Conservation (phyloP, 2,329 filamentous ascomycete species). For the Colletotrichum sp. region DNA sequence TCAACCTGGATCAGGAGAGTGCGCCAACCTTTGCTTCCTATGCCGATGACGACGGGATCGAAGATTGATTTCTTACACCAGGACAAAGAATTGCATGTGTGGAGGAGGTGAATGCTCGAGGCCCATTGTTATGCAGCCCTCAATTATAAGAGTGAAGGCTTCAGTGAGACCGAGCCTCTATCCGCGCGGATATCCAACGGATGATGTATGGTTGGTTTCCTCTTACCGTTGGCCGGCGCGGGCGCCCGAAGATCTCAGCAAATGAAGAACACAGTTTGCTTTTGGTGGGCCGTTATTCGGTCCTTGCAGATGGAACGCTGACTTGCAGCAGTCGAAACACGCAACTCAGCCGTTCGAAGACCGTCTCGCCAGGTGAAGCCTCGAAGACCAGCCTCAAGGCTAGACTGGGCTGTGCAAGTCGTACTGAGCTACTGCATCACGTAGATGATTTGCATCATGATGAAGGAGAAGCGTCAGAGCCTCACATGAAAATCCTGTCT, state of each 20-base stretch:
- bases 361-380: not conserved
- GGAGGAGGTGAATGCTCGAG: not conserved
- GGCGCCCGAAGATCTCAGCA: not conserved
- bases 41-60: not conserved
- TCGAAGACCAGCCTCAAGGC: not conserved
- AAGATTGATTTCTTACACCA: not conserved
- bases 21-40: not conserved
- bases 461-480: not conserved
- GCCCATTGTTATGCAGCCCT: not conserved
- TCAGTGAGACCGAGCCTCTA: not conserved
- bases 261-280: not conserved
- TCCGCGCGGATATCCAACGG: not conserved
- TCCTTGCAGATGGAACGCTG: not conserved
- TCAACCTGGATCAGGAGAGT: not conserved
- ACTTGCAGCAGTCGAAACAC: constrained; percentile 4
- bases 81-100: not conserved
- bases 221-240: not conserved
- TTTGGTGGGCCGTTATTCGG: not conserved
- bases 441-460: not conserved
- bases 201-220: not conserved
- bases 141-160: not conserved
- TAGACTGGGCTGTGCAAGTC: not conserved
- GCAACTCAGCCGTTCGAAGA: not conserved
- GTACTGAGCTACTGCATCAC: not conserved
- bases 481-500: not conserved